Conservation (phyloP, 768 basidiomycete species). For the button mushroom (Agaricus bisporus) region DNA sequence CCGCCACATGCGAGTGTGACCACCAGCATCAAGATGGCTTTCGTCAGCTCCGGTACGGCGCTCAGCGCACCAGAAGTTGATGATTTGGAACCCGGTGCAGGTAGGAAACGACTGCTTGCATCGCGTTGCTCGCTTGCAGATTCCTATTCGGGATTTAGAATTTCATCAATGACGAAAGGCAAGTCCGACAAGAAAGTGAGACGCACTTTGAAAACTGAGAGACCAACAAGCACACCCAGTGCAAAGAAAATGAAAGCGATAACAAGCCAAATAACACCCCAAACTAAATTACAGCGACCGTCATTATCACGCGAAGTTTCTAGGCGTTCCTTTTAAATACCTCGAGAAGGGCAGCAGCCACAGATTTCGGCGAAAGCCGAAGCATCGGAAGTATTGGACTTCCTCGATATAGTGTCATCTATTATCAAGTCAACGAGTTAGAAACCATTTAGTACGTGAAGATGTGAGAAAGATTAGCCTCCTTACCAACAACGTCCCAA, state of each 20-base stretch:
- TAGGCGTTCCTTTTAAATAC: slow-evolving; percentile 24
- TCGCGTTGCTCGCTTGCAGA: slow-evolving; percentile 18
- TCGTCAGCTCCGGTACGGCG: not conserved
- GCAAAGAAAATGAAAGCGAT: slow-evolving; percentile 71
- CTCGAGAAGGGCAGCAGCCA: slow-evolving; percentile 81
- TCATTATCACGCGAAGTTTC: slow-evolving; percentile 6
- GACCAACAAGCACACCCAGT: slow-evolving; percentile 67
- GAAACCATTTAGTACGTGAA: not conserved
- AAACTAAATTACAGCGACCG: slow-evolving; percentile 38
- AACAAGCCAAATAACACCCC: slow-evolving; percentile 88
- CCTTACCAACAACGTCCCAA: slow-evolving; percentile 80
- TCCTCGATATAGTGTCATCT: slow-evolving; percentile 83
- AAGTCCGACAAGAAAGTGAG: slow-evolving; percentile 28
- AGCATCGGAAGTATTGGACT: slow-evolving; percentile 85
- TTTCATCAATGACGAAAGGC: slow-evolving; percentile 22
- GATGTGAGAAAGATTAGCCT: not conserved
- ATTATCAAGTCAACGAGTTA: not conserved
- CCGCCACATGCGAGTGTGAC: not conserved
- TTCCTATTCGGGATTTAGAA: slow-evolving; percentile 8
- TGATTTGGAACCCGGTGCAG: slow-evolving; percentile 46
- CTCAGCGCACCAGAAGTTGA: slow-evolving; percentile 18
- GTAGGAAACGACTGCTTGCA: slow-evolving; percentile 45
- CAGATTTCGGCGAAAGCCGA: slow-evolving; percentile 79
- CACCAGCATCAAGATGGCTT: not conserved
- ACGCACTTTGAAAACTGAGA: slow-evolving; percentile 75